phyloP scores from a whole-genome alignment of 1,284 basidiomycete genomes.

The Apiotrichum siamense region DNA sequence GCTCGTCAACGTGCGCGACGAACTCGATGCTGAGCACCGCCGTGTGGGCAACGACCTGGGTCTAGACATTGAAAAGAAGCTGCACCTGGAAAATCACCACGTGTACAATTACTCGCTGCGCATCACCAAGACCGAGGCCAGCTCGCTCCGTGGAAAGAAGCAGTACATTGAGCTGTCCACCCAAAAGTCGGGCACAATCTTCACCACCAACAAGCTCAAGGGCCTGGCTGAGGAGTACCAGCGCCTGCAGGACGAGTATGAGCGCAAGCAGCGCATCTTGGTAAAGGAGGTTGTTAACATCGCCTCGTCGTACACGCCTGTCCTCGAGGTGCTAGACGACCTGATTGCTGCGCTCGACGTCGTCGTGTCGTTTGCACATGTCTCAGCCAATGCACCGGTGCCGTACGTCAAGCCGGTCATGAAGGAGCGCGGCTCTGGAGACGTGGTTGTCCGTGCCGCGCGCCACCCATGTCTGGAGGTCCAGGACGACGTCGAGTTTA shows the following conservation, averaged over 20 bases:
- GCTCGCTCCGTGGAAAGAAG: slow-evolving; percentile 61
- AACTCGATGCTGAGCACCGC: slow-evolving; percentile 76
- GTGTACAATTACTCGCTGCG: slow-evolving; percentile 91
- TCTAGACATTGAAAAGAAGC: slow-evolving; percentile 89
- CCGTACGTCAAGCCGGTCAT: slow-evolving; percentile 64
- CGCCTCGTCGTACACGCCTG: slow-evolving; percentile 84
- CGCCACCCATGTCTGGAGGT: slow-evolving; percentile 96
- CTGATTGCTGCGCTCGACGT: slow-evolving; percentile 89
- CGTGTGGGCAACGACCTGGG: slow-evolving; percentile 66
- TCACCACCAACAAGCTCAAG: slow-evolving; percentile 77
- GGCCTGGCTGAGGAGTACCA: slow-evolving; percentile 67
- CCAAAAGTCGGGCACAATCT: slow-evolving; percentile 81
- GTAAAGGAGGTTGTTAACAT: slow-evolving; percentile 92
- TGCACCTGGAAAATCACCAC: slow-evolving; percentile 89
- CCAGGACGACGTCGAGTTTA: slow-evolving; percentile 91
- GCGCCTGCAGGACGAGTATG: slow-evolving; percentile 65
- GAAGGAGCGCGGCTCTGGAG: slow-evolving; percentile 65
- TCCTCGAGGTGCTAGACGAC: slow-evolving; percentile 82
- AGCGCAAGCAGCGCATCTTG: slow-evolving; percentile 68
- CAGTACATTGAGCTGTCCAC: slow-evolving; percentile 81
- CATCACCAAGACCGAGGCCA: slow-evolving; percentile 83
- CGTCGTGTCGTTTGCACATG: slow-evolving; percentile 83
- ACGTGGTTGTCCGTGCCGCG: slow-evolving; percentile 70
- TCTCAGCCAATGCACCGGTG: slow-evolving; percentile 77
- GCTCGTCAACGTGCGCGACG: slow-evolving; percentile 66